A percentile compares a stretch with the other conserved stretches of the same genome.
These are phyloP conservation scores for Roridomyces roridus DNA, from an alignment of 768 basidiomycete genomes.

Conservation along the genomic window DNA sequence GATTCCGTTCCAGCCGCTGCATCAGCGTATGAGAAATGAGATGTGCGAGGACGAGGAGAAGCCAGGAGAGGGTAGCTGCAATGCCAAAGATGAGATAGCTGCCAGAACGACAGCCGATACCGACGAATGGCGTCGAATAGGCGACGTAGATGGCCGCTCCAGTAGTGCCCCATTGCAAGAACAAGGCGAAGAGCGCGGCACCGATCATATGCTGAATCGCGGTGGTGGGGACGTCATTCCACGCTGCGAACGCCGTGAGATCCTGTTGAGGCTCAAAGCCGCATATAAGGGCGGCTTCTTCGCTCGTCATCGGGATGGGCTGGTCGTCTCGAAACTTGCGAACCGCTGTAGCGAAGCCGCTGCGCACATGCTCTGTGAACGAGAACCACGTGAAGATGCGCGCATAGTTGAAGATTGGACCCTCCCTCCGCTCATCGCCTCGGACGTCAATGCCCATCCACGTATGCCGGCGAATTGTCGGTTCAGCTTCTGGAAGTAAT, in stretches of 20 bases:
- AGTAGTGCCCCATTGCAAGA: conserved; percentile 37
- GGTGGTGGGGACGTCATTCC: neutral
- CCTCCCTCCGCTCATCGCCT: conserved; percentile 14
- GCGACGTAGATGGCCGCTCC: conserved; percentile 28
- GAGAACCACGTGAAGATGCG: conserved; percentile 17
- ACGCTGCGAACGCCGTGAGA: neutral
- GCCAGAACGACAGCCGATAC: conserved; percentile 39
- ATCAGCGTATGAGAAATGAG: conserved; percentile 10
- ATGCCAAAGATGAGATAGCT: conserved; percentile 33
- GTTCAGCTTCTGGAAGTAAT: too few species aligned
- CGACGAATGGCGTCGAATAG: conserved; percentile 23
- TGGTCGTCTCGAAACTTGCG: neutral
- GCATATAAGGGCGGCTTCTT: neutral
- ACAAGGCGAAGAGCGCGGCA: conserved; percentile 33
- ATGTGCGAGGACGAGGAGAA: conserved; percentile 33
- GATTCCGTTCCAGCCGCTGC: neutral
- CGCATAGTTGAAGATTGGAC: conserved; percentile 15
- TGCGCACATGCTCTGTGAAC: neutral
- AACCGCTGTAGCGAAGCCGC: neutral
- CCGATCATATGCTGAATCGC: conserved; percentile 21
- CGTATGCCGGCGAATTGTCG: neutral
- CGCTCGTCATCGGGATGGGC: neutral
- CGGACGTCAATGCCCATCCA: conserved; percentile 7
- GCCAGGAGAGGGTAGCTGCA: conserved; percentile 33
- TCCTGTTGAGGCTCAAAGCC: neutral